phyloP scores from a whole-genome alignment of 2,329 filamentous ascomycete genomes.

The Fusarium cyanostomum region DNA sequence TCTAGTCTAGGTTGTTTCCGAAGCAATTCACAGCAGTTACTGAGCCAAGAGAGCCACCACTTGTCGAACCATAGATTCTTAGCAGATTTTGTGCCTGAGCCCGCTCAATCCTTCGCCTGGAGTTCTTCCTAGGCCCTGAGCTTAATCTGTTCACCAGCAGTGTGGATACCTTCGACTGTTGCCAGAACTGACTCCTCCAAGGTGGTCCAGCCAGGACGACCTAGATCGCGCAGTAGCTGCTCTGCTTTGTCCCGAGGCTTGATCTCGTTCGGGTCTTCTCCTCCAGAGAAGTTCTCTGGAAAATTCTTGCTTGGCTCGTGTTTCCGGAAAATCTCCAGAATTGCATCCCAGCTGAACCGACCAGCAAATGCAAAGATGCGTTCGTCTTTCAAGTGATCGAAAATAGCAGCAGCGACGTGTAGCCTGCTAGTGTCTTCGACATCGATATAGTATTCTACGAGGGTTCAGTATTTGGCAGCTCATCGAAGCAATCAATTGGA shows the following conservation, averaged over 20 bases:
- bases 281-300: slow-evolving; percentile 36
- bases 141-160: not conserved
- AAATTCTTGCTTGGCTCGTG: slow-evolving; percentile 31
- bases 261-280: slow-evolving; percentile 18
- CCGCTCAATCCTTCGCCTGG: not conserved
- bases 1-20: no score
- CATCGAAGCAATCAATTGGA: accelerated
- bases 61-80: no score
- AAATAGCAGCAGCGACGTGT: slow-evolving; percentile 61
- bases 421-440: slow-evolving; percentile 60
- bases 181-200: slow-evolving; percentile 12
- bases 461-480: not conserved
- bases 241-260: slow-evolving; percentile 21
- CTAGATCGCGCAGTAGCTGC: slow-evolving; percentile 13
- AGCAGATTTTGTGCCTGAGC: no score
- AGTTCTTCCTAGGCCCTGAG: not conserved
- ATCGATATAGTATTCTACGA: slow-evolving; percentile 56
- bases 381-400: slow-evolving; percentile 56
- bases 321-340: slow-evolving; percentile 46
- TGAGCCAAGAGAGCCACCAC: no score
- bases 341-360: slow-evolving; percentile 56
- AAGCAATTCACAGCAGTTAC: no score
- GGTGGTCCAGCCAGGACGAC: slow-evolving; percentile 25
- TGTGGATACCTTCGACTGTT: not conserved
- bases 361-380: slow-evolving; percentile 64